Conservation (phyloP, 805 yeast species). For the Sporopachydermia lactativora region DNA sequence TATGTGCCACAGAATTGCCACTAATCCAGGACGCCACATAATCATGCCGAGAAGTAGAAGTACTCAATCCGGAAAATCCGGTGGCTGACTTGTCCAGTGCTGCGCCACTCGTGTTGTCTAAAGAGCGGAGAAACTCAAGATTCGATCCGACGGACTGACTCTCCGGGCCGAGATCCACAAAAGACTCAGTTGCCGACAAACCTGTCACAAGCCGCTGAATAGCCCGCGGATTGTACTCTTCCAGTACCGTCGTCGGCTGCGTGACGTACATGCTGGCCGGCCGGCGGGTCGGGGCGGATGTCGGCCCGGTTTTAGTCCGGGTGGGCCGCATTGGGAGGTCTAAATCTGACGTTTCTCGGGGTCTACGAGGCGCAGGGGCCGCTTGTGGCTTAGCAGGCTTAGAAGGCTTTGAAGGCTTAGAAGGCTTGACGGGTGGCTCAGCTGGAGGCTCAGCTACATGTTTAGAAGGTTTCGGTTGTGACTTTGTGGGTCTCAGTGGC, state of each 20-base stretch:
- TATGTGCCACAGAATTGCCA: not conserved
- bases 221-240: not conserved
- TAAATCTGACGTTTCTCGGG: conserved; percentile 3
- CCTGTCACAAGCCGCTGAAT: conserved; percentile 20
- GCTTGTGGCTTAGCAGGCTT: conserved; percentile 2
- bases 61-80: too few species aligned
- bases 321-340: conserved; percentile 3
- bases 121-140: conserved; percentile 21
- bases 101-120: conserved; percentile 12
- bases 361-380: not conserved
- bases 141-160: conserved; percentile 18
- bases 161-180: conserved; percentile 16
- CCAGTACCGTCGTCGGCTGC: conserved; percentile 11
- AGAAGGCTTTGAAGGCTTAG: conserved; percentile 6
- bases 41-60: not conserved
- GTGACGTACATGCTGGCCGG: conserved; percentile 8
- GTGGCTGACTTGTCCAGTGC: not conserved
- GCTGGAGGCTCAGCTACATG: conserved; percentile 3
- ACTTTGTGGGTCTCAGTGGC: conserved; percentile 4
- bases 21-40: not conserved
- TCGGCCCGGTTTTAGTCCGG: not conserved
- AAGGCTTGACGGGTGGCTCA: conserved; percentile 4
- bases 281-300: conserved; percentile 3
- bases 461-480: conserved; percentile 6
- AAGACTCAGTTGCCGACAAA: conserved; percentile 17